Evolutionary conservation across 305 asterid species (phyloP).

Genomic region (Fraxinus baroniana): DNA sequence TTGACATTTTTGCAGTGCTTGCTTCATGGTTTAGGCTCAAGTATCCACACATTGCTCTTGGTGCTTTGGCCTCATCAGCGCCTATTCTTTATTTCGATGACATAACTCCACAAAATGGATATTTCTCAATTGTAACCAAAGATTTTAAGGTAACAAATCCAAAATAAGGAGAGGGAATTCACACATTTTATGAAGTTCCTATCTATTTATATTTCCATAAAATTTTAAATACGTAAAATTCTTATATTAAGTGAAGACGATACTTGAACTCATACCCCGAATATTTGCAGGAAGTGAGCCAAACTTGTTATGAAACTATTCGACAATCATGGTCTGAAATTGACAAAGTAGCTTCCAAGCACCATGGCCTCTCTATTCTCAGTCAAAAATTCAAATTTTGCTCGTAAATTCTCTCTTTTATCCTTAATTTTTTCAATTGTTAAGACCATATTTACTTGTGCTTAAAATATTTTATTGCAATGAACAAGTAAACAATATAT

Average conservation of each 20-base stretch:
- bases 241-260: not conserved
- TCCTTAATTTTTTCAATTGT: not conserved
- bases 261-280: not conserved
- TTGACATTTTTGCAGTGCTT: conserved; percentile 36
- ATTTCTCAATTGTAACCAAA: conserved; percentile 47
- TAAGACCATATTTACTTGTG: not conserved
- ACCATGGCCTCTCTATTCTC: conserved; percentile 53
- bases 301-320: conserved; percentile 48
- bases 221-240: not conserved
- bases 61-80: conserved; percentile 77
- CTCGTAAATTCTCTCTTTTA: conserved; percentile 37
- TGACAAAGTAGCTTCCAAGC: conserved; percentile 51
- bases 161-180: not conserved
- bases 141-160: conserved; percentile 51
- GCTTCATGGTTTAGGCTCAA: conserved; percentile 80
- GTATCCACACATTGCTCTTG: conserved; percentile 69
- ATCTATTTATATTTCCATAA: not conserved
- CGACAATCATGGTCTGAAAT: conserved; percentile 62
- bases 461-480: not conserved
- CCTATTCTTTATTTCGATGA: conserved; percentile 68
- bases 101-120: conserved; percentile 68
- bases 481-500: not conserved
- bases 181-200: not conserved
- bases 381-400: conserved; percentile 58
- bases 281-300: conserved; percentile 52